Base-by-base conservation (phyloP, 2,329 filamentous ascomycete species). In the Cladosporium sp. region DNA sequence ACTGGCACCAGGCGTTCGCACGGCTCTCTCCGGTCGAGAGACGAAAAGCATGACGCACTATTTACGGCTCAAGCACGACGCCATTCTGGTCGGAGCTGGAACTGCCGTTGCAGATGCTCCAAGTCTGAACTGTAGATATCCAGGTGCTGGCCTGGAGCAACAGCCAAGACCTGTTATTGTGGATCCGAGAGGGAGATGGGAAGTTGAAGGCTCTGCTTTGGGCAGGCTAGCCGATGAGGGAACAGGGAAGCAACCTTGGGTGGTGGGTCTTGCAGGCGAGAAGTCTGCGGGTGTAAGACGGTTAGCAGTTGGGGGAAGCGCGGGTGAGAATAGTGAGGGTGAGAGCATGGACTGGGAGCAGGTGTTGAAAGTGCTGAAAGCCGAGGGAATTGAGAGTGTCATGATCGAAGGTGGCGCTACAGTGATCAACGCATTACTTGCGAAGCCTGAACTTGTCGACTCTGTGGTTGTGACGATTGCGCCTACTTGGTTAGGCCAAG, bases 11-110 rank as follows among this genome's bases (percentile, higher is more conserved):
- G 90, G 90, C 12, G 76, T 82, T n/a, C 86, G 86, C 57, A 97
- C 92, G 2, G 75, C 79, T 0, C 79, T 97, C 12, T 97, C 92
- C 1, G 91, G 91, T 3, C 80, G 85, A 0, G 77, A 84, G 55
- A 88, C 88, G 32, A 95, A 95, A 69, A 80, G 87, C 47, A 94
- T 97, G 88, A 96, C 92, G 0, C 92, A 97, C 69, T 88, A 86
- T 65, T 79, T 97, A 22, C 87, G 92, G 60, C 84, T 84, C 11
- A 79, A 78, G 13, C 90, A 97, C 69, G 82, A 87, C 55, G 89
- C 88, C 33, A 95, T 96, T 58, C 76, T 94, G 19, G 76, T 97
- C 27, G 92, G 92, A 18, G 88, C 85, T 4, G 86, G 86, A 2
- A 97, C 92, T 1, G 87, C 89, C 7, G 73, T 88, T 20, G 85